A percentile compares a stretch with the other conserved stretches of the same genome.
These are phyloP conservation scores for Fulvia fulva DNA, from an alignment of 2,329 filamentous ascomycete species.

Conservation along the genomic window DNA sequence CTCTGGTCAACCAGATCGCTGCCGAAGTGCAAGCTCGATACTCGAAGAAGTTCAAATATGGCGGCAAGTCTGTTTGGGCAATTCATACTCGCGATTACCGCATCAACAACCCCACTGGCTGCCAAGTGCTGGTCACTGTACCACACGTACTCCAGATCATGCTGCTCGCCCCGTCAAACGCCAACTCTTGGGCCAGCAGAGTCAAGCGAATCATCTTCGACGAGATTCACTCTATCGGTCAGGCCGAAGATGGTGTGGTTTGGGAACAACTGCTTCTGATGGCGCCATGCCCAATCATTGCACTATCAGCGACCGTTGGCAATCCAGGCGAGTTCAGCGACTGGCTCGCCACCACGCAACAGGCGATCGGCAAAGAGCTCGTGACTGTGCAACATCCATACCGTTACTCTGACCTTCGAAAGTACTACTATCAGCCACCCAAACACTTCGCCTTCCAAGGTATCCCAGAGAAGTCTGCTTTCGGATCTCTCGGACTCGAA, in stretches of 20 bases:
- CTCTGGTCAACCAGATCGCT: slow-evolving; percentile 77
- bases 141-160: slow-evolving; percentile 77
- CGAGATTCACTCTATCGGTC: slow-evolving; percentile 75
- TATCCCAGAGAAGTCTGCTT: slow-evolving; percentile 42
- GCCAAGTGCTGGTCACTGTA: slow-evolving; percentile 73
- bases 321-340: slow-evolving; percentile 66
- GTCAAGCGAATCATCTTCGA: slow-evolving; percentile 77
- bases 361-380: slow-evolving; percentile 58
- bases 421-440: slow-evolving; percentile 62
- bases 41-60: slow-evolving; percentile 59
- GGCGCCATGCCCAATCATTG: slow-evolving; percentile 72
- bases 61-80: slow-evolving; percentile 68
- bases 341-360: slow-evolving; percentile 65
- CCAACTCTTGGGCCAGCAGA: slow-evolving; percentile 61
- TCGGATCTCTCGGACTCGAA: slow-evolving; percentile 47
- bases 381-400: slow-evolving; percentile 65
- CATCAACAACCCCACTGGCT: slow-evolving; percentile 68
- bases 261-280: slow-evolving; percentile 76
- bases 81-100: slow-evolving; percentile 73
- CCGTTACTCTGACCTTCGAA: slow-evolving; percentile 74
- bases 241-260: slow-evolving; percentile 69
- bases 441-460: slow-evolving; percentile 50
- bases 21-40: slow-evolving; percentile 74
- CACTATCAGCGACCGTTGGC: slow-evolving; percentile 73
- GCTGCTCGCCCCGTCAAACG: slow-evolving; percentile 63